A percentile compares a stretch with the other conserved stretches of the same genome.
These are phyloP conservation scores for Posidonia oceanica DNA, from an alignment of 116 monocot genomes.

Conservation along the genomic window DNA sequence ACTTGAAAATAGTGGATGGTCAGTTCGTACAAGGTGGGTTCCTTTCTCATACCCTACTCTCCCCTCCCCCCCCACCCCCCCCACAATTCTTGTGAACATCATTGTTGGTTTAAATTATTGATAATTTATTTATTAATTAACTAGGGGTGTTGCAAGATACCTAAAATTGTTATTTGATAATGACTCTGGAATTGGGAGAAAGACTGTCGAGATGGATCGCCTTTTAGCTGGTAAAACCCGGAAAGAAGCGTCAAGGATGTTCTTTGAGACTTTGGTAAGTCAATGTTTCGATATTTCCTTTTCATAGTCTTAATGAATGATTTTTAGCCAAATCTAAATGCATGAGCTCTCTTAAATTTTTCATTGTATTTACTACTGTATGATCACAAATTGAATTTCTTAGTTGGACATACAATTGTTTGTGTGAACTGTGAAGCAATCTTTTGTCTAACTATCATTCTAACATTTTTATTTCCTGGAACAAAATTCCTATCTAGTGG, in stretches of 20 bases:
- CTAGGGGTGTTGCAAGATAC: slow-evolving; percentile 82
- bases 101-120: not conserved
- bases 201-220: slow-evolving; percentile 49
- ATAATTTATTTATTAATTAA: slow-evolving; percentile 3
- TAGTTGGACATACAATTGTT: not conserved
- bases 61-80: no score
- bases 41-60: not conserved
- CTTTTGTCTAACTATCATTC: not conserved
- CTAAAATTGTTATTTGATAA: slow-evolving; percentile 76
- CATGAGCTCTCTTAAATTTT: no score
- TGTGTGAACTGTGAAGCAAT: not conserved
- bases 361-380: not conserved
- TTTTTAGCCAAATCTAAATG: no score
- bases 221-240: slow-evolving; percentile 84
- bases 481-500: not conserved
- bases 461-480: not conserved
- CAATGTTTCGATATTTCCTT: not conserved
- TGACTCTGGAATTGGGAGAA: slow-evolving; percentile 61
- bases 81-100: no score
- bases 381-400: not conserved
- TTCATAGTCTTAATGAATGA: not conserved
- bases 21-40: slow-evolving; percentile 75
- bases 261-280: slow-evolving; percentile 97
- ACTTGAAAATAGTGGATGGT: slow-evolving; percentile 93
- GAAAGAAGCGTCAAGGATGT: slow-evolving; percentile 99